Evolutionary conservation across 257 asterid genomes (phyloP).

Genomic region (Solanum bulbocastanum): DNA sequence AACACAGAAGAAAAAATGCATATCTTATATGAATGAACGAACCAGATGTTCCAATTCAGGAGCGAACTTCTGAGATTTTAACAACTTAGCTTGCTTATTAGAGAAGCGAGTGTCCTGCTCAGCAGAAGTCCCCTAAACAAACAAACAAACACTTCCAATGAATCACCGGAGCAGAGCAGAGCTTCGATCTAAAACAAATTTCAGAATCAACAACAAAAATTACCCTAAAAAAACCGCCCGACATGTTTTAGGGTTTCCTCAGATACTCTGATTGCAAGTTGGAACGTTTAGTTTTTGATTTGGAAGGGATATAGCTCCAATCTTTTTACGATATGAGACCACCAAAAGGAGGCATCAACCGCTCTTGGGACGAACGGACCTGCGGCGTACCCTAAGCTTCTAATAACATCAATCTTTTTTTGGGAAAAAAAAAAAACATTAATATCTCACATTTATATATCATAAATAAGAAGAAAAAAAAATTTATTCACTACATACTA

Average conservation of each 20-base stretch:
- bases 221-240: constrained; percentile 97
- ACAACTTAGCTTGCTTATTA: constrained; percentile 91
- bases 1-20: neutral
- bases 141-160: neutral
- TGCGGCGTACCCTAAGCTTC: neutral
- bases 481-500: neutral
- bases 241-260: constrained; percentile 72
- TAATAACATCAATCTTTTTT: neutral
- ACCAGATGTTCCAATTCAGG: constrained; percentile 93
- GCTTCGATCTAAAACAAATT: neutral
- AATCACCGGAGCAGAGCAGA: too few species aligned
- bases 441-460: neutral
- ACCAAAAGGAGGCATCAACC: neutral
- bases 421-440: neutral
- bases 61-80: constrained; percentile 93
- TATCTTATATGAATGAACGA: constrained; percentile 1
- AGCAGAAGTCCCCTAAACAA: constrained; percentile 87
- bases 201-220: neutral
- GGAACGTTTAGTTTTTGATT: neutral
- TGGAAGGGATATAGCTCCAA: neutral
- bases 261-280: neutral
- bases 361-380: neutral
- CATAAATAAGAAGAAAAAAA: neutral
- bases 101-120: constrained; percentile 98
- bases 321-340: neutral